Evolutionary conservation across 768 basidiomycete species (phyloP).

Genomic region (Tephrocybe sp.): DNA sequence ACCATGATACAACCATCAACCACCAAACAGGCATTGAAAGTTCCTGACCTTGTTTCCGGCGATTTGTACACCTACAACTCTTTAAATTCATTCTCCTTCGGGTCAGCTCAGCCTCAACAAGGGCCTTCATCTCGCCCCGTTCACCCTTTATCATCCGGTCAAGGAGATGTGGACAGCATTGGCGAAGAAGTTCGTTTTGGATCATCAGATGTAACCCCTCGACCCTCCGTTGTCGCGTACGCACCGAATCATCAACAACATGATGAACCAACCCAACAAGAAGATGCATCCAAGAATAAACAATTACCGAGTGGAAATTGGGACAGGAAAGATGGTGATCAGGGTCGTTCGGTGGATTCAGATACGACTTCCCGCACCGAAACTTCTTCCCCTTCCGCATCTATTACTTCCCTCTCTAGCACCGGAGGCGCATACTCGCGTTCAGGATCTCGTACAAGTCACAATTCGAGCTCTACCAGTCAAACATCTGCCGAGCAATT

Average conservation of each 20-base stretch:
- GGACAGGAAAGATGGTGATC: slow-evolving; percentile 8
- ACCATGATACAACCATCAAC: slow-evolving; percentile 1
- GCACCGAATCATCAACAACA: slow-evolving; percentile 20
- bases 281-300: slow-evolving; percentile 4
- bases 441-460: slow-evolving; percentile 26
- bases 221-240: slow-evolving; percentile 45
- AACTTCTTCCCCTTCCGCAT: slow-evolving; percentile 43
- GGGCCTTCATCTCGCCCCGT: slow-evolving; percentile 29
- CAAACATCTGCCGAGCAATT: slow-evolving; percentile 36
- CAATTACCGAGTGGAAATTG: slow-evolving; percentile 4
- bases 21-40: slow-evolving; percentile 3
- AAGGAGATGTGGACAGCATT: slow-evolving; percentile 30
- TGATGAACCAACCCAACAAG: slow-evolving; percentile 27
- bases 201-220: slow-evolving; percentile 47
- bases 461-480: slow-evolving; percentile 30
- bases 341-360: slow-evolving; percentile 18
- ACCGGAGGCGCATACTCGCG: slow-evolving; percentile 31
- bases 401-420: slow-evolving; percentile 41
- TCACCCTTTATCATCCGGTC: slow-evolving; percentile 35
- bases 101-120: slow-evolving; percentile 35
- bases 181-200: slow-evolving; percentile 32
- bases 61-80: slow-evolving; percentile 43
- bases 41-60: slow-evolving; percentile 11
- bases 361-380: slow-evolving; percentile 52
- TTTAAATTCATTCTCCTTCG: slow-evolving; percentile 49